Base-by-base conservation (phyloP, 2,329 filamentous ascomycete species). In the Macrophomina phaseolina region DNA sequence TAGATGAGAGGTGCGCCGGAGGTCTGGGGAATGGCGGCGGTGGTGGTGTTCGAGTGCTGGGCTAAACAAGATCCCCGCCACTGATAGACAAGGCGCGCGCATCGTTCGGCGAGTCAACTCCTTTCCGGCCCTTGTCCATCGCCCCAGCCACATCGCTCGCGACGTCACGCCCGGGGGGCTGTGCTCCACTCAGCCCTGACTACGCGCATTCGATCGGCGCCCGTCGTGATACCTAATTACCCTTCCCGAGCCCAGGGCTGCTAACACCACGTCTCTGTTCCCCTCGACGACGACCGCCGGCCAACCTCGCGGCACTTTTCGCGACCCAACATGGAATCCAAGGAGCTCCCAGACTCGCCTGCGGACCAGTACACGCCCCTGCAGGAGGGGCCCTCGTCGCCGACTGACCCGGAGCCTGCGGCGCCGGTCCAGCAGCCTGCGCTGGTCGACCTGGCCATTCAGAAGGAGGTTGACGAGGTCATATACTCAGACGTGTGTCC, bases 1-100 rank as follows among this genome's bases (percentile, higher is more conserved):
- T 46, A 14, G 3, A 14, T 28, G 23, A 93, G 85, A 52, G 88
- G 92, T 66, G 90, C 85, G 70, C 90, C 89, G 62, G 89, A 88
- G 6, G 91, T 94, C 14, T 42, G 16, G 12, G 46, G 32, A 45
- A 40, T 12, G 42, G 28, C 32, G 40, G 11, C 32, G 40, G 11
- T 28, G 40, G 34, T 34, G 52, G 32, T 14, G 49, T 51, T 14
- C 11, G n/a, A 62, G 61, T 12, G 14, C 38, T 14, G 40, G 49
- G 49, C 23, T 28, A 51, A 30, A 40, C 60, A 63, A 51, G 60
- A 36, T 58, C 55, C 55, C 55, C 55, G 55, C 55, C 36, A 42
- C 55, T 28, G 55, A 28, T 58, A 58, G 38, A 32, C 36, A 45
- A 16, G 55, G 38, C 55, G 38, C 55, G 55, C 36, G 28, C 16